phyloP scores from a whole-genome alignment of 2,329 filamentous ascomycete species.

The Fusarium verticillioides region DNA sequence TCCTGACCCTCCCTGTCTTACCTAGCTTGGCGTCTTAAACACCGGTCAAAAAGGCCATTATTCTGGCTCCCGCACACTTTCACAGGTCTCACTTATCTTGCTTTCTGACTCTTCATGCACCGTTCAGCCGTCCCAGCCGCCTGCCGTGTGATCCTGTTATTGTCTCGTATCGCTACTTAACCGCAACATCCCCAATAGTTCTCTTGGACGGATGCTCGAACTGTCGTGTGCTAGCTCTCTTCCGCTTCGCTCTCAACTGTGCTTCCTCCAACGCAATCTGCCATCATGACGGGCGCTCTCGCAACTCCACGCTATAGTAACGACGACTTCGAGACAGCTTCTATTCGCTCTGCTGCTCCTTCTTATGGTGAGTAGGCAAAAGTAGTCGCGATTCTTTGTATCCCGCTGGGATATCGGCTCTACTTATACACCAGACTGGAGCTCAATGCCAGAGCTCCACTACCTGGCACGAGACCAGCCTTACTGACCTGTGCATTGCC shows the following conservation, averaged over 20 bases:
- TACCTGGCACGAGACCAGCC: constrained; percentile 29
- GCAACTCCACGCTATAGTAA: constrained; percentile 51
- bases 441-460: constrained; percentile 5
- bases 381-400: constrained; percentile 1
- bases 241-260: constrained; percentile 31
- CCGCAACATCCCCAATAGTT: constrained; percentile 21
- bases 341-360: constrained; percentile 73
- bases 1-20: constrained; percentile 45
- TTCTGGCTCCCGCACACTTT: constrained; percentile 33
- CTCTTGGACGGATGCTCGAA: constrained; percentile 40
- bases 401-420: neutral
- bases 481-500: constrained; percentile 29
- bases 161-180: constrained; percentile 29
- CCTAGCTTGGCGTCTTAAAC: constrained; percentile 29
- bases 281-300: constrained; percentile 48
- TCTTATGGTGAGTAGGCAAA: constrained; percentile 67
- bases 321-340: constrained; percentile 74
- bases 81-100: constrained; percentile 32
- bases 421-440: constrained; percentile 16
- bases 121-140: constrained; percentile 27
- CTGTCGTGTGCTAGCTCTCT: constrained; percentile 36
- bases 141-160: constrained; percentile 25
- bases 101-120: constrained; percentile 28
- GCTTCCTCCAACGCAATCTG: constrained; percentile 15
- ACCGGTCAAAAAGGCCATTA: constrained; percentile 34